These are phyloP conservation scores for Daphne laureola DNA, from an alignment of 441 rosid genomes.

Conservation along the genomic window DNA sequence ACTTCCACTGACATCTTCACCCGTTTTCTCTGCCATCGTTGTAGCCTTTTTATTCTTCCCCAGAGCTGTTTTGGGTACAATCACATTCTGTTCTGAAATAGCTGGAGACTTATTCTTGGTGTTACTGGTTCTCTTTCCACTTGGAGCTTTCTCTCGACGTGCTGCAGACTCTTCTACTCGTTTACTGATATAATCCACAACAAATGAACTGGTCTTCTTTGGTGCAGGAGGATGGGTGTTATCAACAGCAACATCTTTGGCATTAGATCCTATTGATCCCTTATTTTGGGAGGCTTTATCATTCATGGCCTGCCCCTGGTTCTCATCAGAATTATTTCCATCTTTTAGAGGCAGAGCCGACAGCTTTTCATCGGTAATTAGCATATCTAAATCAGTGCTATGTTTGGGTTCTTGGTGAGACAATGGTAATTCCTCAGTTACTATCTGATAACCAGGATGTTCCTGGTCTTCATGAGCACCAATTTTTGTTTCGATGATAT, in stretches of 20 bases:
- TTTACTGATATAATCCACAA: constrained; percentile 28
- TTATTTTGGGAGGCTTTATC: constrained; percentile 3
- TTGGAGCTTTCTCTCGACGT: constrained; percentile 10
- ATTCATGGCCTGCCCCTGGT: constrained; percentile 7
- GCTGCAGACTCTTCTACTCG: constrained; percentile 17
- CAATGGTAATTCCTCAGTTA: constrained; percentile 35
- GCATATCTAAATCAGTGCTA: constrained; percentile 12
- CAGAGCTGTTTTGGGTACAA: not conserved
- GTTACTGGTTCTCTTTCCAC: constrained; percentile 12
- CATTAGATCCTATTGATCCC: constrained; percentile 7
- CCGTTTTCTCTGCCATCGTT: constrained; percentile 12
- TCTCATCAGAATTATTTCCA: constrained; percentile 10
- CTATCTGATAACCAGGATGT: constrained; percentile 29
- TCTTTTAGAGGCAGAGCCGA: constrained; percentile 15
- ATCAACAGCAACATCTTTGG: constrained; percentile 3
- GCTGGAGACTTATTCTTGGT: constrained; percentile 14
- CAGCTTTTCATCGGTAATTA: constrained; percentile 15
- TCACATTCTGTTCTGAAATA: constrained; percentile 6
- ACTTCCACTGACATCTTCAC: constrained; percentile 16
- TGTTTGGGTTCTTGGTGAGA: constrained; percentile 13
- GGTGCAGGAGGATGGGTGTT: not conserved
- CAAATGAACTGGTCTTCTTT: constrained; percentile 18
- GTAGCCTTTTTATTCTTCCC: constrained; percentile 12
- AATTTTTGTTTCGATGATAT: no score
- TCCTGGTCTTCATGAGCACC: no score